A percentile compares a stretch with the other conserved stretches of the same genome.
Conservation (phyloP, 2,329 filamentous ascomycete species). For the Elsinoe perseae region DNA sequence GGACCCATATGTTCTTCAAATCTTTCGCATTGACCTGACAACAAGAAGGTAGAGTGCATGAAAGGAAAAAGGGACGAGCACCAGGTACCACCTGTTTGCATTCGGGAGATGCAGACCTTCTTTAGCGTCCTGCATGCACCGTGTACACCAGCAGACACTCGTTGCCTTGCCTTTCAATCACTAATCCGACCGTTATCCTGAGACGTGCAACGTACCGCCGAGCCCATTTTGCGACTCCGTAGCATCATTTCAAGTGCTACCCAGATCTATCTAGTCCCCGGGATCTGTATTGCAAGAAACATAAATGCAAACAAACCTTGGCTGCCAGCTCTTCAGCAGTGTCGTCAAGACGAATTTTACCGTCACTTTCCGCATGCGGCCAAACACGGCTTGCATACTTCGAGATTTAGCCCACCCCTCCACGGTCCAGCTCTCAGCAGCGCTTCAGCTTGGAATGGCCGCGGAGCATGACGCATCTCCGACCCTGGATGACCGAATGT, state of each 20-base stretch:
- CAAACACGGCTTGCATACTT: constrained; percentile 2
- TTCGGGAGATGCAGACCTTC: neutral
- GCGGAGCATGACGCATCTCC: constrained; percentile 6
- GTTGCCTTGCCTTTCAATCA: neutral
- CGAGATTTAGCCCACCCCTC: neutral
- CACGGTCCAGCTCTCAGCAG: neutral
- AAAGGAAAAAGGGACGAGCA: neutral
- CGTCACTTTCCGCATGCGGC: constrained; percentile 1
- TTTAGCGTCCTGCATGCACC: constrained; percentile 7
- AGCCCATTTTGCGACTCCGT: neutral
- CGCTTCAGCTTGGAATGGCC: neutral
- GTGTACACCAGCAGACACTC: neutral
- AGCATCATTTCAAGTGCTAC: no score
- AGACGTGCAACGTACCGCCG: neutral
- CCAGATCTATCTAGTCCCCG: no score
- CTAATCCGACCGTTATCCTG: neutral
- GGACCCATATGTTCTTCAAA: neutral
- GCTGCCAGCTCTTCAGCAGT: neutral
- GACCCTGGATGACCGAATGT: constrained; percentile 4
- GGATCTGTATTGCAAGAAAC: no score
- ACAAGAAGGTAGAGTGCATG: neutral
- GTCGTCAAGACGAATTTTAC: neutral
- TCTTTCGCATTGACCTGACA: neutral
- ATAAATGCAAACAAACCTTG: no score
- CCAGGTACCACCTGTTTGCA: neutral